phyloP scores from a whole-genome alignment of 2,329 filamentous ascomycete species.

The Cladosporium oxysporum region DNA sequence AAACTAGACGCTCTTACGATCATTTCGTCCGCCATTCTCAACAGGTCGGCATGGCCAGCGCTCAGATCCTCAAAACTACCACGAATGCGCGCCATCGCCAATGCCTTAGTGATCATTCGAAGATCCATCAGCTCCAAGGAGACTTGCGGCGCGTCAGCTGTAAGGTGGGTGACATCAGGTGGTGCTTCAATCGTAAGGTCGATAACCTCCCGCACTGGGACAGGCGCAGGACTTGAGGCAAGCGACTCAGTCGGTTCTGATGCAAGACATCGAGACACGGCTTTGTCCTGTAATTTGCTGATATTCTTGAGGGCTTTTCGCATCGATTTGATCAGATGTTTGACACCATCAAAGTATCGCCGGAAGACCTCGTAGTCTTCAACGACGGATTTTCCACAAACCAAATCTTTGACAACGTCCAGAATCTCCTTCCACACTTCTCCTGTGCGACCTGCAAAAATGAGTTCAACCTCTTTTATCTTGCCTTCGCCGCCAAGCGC shows the following conservation, averaged over 20 bases:
- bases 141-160: neutral
- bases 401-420: neutral
- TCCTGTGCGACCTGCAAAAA: neutral
- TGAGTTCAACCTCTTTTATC: neutral
- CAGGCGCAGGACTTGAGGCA: neutral
- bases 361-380: conserved; percentile 6
- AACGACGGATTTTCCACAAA: neutral
- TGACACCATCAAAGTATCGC: neutral
- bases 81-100: conserved; percentile 3
- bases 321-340: neutral
- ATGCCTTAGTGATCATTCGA: neutral
- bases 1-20: neutral
- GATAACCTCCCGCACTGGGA: neutral
- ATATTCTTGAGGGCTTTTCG: neutral
- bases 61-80: neutral
- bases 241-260: neutral
- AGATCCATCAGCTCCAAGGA: neutral
- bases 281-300: neutral
- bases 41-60: neutral
- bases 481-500: neutral
- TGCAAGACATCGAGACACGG: neutral
- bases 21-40: neutral
- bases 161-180: neutral
- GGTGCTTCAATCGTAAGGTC: neutral
- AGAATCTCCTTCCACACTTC: neutral